phyloP scores from a whole-genome alignment of 2,329 filamentous ascomycete genomes.

The Fusarium lateritium region DNA sequence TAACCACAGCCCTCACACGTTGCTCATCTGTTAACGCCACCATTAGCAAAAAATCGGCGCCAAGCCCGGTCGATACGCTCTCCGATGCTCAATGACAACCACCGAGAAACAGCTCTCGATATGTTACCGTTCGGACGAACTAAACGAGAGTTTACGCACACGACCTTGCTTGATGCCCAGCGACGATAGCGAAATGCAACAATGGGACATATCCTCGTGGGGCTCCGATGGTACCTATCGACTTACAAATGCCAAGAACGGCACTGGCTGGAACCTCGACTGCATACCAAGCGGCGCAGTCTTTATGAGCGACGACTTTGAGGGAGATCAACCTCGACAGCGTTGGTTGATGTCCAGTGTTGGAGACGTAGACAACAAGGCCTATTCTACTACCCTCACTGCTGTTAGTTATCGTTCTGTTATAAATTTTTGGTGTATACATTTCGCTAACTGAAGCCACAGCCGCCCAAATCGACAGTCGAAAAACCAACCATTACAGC shows the following conservation, averaged over 20 bases:
- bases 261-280: conserved; percentile 53
- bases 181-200: conserved; percentile 48
- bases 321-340: conserved; percentile 50
- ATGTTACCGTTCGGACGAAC: conserved; percentile 45
- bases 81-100: conserved; percentile 50
- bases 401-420: not conserved
- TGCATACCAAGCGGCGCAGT: conserved; percentile 51
- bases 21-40: not conserved
- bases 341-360: conserved; percentile 55
- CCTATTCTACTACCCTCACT: conserved; percentile 52
- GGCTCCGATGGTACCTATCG: conserved; percentile 48
- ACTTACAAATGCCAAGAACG: conserved; percentile 53
- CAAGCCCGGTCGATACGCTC: conserved; percentile 50
- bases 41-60: conserved; percentile 49
- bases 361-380: conserved; percentile 50
- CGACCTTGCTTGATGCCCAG: conserved; percentile 50
- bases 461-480: conserved; percentile 19
- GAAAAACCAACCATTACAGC: conserved; percentile 1
- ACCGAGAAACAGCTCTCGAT: conserved; percentile 51
- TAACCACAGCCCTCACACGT: fast-evolving
- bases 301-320: conserved; percentile 51
- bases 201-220: conserved; percentile 55
- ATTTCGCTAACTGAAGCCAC: not conserved
- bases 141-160: conserved; percentile 48
- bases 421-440: fast-evolving